phyloP scores from a whole-genome alignment of 306 rosid genomes.

The Delonix regia region DNA sequence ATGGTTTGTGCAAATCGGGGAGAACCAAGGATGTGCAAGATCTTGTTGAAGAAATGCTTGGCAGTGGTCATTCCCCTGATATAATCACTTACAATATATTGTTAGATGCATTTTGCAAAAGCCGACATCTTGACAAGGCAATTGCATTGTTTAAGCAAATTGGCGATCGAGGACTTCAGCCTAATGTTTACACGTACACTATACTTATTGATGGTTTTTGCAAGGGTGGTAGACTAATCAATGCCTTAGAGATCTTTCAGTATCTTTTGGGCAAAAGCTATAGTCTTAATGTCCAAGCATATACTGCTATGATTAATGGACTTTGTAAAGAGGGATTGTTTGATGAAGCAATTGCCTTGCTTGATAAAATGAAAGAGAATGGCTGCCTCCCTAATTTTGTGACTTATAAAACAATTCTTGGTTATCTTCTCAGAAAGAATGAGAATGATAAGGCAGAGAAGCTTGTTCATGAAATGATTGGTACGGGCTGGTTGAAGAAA shows the following conservation, averaged over 20 bases:
- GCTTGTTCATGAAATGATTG: no score
- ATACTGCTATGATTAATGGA: slow-evolving; percentile 8
- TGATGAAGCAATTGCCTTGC: not conserved
- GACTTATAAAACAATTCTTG: no score
- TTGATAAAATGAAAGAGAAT: no score
- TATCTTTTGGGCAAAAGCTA: not conserved
- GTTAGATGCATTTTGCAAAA: slow-evolving; percentile 41
- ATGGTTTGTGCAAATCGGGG: not conserved
- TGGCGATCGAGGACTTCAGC: not conserved
- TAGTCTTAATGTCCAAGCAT: not conserved
- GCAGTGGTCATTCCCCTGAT: not conserved
- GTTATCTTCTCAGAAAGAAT: no score
- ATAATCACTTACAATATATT: slow-evolving; percentile 32
- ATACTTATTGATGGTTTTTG: slow-evolving; percentile 29
- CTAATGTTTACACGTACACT: not conserved
- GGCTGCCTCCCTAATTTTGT: no score
- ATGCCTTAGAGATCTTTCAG: slow-evolving; percentile 17
- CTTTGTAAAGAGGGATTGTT: slow-evolving; percentile 14
- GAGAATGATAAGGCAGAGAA: no score
- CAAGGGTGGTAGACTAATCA: not conserved
- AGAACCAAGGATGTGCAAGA: not conserved
- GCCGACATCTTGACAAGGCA: slow-evolving; percentile 24
- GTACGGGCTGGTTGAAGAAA: no score
- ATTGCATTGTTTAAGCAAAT: slow-evolving; percentile 31
- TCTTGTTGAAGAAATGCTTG: not conserved